Conservation (phyloP, 805 yeast genomes). For the Lipomyces japonicus region DNA sequence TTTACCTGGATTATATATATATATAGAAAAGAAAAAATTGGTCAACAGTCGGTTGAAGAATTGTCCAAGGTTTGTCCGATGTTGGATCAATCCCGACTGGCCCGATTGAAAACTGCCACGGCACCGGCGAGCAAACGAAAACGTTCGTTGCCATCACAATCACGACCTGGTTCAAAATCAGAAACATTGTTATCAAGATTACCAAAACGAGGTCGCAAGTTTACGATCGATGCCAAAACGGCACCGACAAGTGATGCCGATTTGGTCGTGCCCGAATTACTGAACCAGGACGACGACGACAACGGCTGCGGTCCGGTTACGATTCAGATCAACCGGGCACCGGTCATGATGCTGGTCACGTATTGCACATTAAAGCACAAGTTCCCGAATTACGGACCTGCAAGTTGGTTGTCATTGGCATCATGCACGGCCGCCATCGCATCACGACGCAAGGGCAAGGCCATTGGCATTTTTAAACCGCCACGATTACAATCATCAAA, state of each 20-base stretch:
- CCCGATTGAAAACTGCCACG: slow-evolving; percentile 6
- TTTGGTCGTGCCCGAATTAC: slow-evolving; percentile 9
- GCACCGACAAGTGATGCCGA: slow-evolving; percentile 6
- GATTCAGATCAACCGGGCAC: slow-evolving; percentile 20
- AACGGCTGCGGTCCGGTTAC: not conserved
- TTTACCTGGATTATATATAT: not conserved
- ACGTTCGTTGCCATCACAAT: not conserved
- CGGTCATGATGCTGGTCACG: slow-evolving; percentile 24
- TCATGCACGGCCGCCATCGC: slow-evolving; percentile 23
- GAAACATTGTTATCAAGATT: not conserved
- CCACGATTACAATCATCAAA: no score
- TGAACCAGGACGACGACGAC: slow-evolving; percentile 1
- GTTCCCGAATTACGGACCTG: slow-evolving; percentile 20
- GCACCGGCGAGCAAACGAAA: not conserved
- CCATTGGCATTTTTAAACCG: slow-evolving; percentile 8
- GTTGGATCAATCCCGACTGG: slow-evolving; percentile 8
- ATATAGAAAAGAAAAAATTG: slow-evolving; percentile 11
- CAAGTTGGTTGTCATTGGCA: slow-evolving; percentile 20
- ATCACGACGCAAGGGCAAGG: slow-evolving; percentile 12
- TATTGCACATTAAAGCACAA: slow-evolving; percentile 8
- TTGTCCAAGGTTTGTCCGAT: slow-evolving; percentile 6
- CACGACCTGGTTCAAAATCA: not conserved
- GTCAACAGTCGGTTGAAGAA: slow-evolving; percentile 8
- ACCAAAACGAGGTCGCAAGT: slow-evolving; percentile 4
- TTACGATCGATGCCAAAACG: not conserved